Base-by-base conservation (phyloP, 768 basidiomycete species). In the Hygrophoropsis aurantiaca region DNA sequence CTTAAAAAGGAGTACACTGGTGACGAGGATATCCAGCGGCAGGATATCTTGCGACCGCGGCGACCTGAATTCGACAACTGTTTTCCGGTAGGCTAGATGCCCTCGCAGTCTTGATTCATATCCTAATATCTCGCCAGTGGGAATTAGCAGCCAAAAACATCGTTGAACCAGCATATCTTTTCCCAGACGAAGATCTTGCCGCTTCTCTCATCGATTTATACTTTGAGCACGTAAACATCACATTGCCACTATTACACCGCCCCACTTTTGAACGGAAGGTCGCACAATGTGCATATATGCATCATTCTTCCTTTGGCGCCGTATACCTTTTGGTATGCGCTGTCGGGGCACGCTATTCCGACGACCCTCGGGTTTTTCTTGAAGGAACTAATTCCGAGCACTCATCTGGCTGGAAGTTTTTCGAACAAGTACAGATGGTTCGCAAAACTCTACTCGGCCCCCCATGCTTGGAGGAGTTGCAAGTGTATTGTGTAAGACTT, bases 261-360 rank as follows among this genome's bases (percentile, higher is more conserved):
- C 82, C 81, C 0, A 79, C 79, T 4, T 90, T 94, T 53, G 74
- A 83, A 32, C 67, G 69, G 19, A 67, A 71, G 15, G 54, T 85
- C 19, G 55, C 53, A 1, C 73, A 77, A 4, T 75, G 75, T 0
- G 55, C 81, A 2, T 81, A 89, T 55, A 59, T 72, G 15, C 62
- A 55, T 1, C 72, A 87, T 45, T 44, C 71, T 1, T 57, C 68
- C 0, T 90, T 93, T 57, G 79, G 74, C 0, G 64, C 76, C 1
- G 75, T 79, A 0, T 75, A 89, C 20, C 69, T 92, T 5, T 72
- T 89, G 1, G 78, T 90, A 0, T 90, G 87, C 57, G 88, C 91
- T 0, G 69, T 81, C 16, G 90, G 75, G 3, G 71, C 87, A 0
- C 75, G 83, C 30, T 58, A 27, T 33, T 74, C 75, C 10, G 68